phyloP scores from a whole-genome alignment of 257 asterid species.

The Solanum raphanifolium region DNA sequence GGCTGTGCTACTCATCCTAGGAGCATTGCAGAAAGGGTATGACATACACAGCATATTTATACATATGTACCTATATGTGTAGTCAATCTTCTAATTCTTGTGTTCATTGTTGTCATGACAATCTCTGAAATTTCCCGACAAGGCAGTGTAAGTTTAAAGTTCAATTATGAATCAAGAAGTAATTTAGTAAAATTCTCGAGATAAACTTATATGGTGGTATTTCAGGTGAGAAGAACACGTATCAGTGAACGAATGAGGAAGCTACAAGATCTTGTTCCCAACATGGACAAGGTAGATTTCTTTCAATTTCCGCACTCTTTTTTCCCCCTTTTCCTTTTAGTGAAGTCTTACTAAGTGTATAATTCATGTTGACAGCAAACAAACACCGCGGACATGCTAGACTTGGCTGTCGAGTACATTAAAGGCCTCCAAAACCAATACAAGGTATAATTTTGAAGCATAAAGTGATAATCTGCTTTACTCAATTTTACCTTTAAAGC shows the following conservation, averaged over 20 bases:
- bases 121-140: not conserved
- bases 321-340: not conserved
- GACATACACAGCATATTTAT: not conserved
- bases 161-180: not conserved
- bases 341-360: not conserved
- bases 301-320: constrained; percentile 22
- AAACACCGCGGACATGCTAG: constrained; percentile 88
- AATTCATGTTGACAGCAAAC: constrained; percentile 62
- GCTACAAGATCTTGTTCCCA: constrained; percentile 86
- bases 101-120: not conserved
- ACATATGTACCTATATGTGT: not conserved
- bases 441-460: constrained; percentile 33
- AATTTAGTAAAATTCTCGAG: not conserved
- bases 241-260: constrained; percentile 93
- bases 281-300: constrained; percentile 71
- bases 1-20: constrained; percentile 97
- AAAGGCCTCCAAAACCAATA: constrained; percentile 70
- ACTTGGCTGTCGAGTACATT: constrained; percentile 83
- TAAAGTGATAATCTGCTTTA: not conserved
- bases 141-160: not conserved
- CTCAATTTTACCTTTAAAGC: not conserved
- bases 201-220: not conserved
- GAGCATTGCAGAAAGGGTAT: constrained; percentile 95
- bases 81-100: constrained; percentile 17
- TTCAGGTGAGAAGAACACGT: constrained; percentile 74